phyloP scores from a whole-genome alignment of 2,329 filamentous ascomycete species.

The Neofusicoccum parvum region DNA sequence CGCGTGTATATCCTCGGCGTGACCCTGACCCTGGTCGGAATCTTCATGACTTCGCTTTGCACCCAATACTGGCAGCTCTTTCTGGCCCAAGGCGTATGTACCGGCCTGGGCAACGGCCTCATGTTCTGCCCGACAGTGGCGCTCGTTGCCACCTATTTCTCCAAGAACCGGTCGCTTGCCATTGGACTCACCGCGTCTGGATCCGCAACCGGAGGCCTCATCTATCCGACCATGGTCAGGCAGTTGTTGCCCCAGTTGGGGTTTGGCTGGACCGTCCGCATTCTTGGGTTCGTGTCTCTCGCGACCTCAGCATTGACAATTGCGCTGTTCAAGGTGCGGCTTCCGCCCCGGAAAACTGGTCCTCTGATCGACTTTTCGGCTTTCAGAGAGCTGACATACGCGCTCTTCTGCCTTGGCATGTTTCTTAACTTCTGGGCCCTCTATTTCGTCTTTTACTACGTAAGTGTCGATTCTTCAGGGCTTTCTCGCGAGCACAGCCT shows the following conservation, averaged over 20 bases:
- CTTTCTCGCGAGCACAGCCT: not conserved
- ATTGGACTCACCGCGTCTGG: slow-evolving; percentile 63
- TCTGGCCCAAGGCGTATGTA: slow-evolving; percentile 39
- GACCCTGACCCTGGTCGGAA: slow-evolving; percentile 48
- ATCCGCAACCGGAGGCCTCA: slow-evolving; percentile 62
- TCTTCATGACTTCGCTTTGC: slow-evolving; percentile 55
- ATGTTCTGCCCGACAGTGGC: slow-evolving; percentile 38
- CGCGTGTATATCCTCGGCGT: slow-evolving; percentile 47
- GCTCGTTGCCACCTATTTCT: slow-evolving; percentile 58
- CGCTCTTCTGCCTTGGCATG: slow-evolving; percentile 21
- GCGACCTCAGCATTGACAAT: slow-evolving; percentile 41
- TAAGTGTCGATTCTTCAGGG: not conserved
- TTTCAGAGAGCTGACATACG: slow-evolving; percentile 22
- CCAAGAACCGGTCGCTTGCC: slow-evolving; percentile 60
- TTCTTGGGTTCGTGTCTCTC: slow-evolving; percentile 62
- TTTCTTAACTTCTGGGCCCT: slow-evolving; percentile 23
- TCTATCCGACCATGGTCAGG: slow-evolving; percentile 60
- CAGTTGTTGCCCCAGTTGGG: slow-evolving; percentile 62
- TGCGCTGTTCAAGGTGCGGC: slow-evolving; percentile 43
- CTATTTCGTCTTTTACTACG: slow-evolving; percentile 24
- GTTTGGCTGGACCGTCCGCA: slow-evolving; percentile 66
- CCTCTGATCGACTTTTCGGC: slow-evolving; percentile 29
- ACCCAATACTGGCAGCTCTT: slow-evolving; percentile 52
- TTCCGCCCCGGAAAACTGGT: slow-evolving; percentile 47
- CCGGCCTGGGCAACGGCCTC: slow-evolving; percentile 37